Conservation (phyloP, 1,284 basidiomycete genomes). For the Cryptococcus sp. region DNA sequence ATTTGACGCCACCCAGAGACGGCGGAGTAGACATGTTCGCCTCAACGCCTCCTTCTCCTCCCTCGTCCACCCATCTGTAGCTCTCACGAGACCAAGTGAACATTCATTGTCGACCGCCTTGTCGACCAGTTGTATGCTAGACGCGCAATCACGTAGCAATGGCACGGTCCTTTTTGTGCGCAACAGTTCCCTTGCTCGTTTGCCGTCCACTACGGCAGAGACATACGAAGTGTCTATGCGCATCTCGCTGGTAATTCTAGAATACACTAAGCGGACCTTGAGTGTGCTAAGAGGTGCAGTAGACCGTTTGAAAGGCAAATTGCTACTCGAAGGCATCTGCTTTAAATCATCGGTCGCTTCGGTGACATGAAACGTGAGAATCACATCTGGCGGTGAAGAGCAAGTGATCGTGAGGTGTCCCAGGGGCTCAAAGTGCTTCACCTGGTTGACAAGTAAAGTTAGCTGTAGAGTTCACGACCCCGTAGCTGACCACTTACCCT, state of each 20-base stretch:
- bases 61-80: slow-evolving; percentile 19
- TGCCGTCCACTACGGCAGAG: background rate
- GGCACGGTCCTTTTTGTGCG: slow-evolving; percentile 18
- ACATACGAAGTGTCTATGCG: slow-evolving; percentile 14
- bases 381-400: slow-evolving; percentile 39
- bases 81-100: background rate
- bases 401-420: slow-evolving; percentile 41
- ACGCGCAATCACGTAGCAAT: background rate
- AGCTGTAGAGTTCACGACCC: too few species aligned
- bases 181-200: slow-evolving; percentile 3
- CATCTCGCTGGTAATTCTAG: slow-evolving; percentile 11
- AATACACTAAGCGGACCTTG: slow-evolving; percentile 24
- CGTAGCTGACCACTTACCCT: slow-evolving; percentile 27
- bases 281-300: background rate
- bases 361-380: slow-evolving; percentile 23
- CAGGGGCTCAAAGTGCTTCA: slow-evolving; percentile 36
- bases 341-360: background rate
- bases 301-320: too few species aligned
- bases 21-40: slow-evolving; percentile 17
- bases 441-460: slow-evolving; percentile 14
- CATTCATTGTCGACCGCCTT: background rate
- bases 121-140: background rate
- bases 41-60: slow-evolving; percentile 31
- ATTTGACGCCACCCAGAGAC: too few species aligned
- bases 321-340: too few species aligned